These are phyloP conservation scores for Fusarium sp. DNA, from an alignment of 2,329 filamentous ascomycete genomes.

Conservation along the genomic window DNA sequence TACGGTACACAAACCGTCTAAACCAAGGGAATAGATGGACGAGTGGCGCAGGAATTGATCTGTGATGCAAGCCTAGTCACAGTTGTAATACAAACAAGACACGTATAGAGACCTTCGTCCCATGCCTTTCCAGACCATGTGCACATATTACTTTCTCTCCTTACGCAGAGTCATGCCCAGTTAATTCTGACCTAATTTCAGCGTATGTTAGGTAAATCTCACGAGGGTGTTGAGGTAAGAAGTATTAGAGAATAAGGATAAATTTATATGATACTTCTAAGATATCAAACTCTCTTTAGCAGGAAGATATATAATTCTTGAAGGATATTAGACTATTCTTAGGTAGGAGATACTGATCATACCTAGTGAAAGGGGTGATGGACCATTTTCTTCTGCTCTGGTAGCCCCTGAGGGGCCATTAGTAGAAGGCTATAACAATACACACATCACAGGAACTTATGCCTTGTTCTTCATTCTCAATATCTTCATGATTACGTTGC, in stretches of 20 bases:
- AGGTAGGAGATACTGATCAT: not conserved
- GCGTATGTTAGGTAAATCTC: not conserved
- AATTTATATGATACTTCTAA: not conserved
- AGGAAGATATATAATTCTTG: no score
- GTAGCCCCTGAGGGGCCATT: not conserved
- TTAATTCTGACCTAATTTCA: not conserved
- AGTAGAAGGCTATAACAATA: conserved; percentile 15
- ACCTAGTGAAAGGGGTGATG: not conserved
- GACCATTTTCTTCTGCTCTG: not conserved
- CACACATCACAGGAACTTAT: conserved; percentile 1
- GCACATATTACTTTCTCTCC: not conserved
- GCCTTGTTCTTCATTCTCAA: conserved; percentile 10
- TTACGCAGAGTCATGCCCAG: not conserved
- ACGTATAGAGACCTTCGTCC: not conserved
- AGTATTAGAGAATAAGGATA: not conserved
- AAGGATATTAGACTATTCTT: not conserved
- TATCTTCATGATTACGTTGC: conserved; percentile 38
- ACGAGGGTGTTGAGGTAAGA: not conserved
- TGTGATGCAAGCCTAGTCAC: conserved; percentile 14
- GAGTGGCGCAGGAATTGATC: conserved; percentile 4
- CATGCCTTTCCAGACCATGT: not conserved
- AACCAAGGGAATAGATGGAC: not conserved
- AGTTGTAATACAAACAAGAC: conserved; percentile 16
- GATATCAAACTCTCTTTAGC: not conserved
- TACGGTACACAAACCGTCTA: conserved; percentile 86